Conservation (phyloP, 2,329 filamentous ascomycete species). For the Aspergillus flavus region DNA sequence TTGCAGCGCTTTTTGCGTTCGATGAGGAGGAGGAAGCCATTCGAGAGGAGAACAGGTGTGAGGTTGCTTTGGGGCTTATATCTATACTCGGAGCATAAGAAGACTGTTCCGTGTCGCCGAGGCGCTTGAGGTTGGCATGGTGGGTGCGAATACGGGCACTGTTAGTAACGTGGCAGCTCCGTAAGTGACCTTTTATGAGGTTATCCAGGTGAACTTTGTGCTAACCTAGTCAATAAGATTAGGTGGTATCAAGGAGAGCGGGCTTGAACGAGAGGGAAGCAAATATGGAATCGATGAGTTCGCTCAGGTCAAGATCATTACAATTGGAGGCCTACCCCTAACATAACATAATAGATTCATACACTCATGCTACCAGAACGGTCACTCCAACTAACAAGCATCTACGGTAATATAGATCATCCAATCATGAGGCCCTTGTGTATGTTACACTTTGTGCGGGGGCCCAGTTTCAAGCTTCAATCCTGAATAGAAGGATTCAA, state of each 20-base stretch:
- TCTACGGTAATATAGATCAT: background rate
- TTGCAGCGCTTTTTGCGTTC: constrained; percentile 65
- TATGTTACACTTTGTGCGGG: background rate
- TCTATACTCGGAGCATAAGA: constrained; percentile 10
- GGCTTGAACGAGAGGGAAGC: background rate
- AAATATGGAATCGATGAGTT: background rate
- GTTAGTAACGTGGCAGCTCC: background rate
- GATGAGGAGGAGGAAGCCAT: constrained; percentile 64
- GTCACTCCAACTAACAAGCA: too few relatives aligned
- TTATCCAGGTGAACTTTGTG: too few relatives aligned
- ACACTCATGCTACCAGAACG: too few relatives aligned
- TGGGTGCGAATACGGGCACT: constrained; percentile 29
- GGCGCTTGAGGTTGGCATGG: constrained; percentile 22
- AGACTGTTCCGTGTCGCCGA: constrained; percentile 14
- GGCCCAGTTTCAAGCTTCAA: background rate
- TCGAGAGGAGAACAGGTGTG: constrained; percentile 8
- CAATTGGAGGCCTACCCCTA: background rate
- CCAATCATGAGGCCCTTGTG: background rate
- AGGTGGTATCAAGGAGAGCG: background rate
- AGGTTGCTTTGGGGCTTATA: constrained; percentile 11
- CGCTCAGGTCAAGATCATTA: background rate
- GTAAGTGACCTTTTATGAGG: background rate
- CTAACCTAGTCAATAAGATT: background rate
- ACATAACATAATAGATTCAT: too few relatives aligned
- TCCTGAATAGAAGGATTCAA: background rate